These are phyloP conservation scores for Tylopilus felleus DNA, from an alignment of 768 basidiomycete species.

Conservation along the genomic window DNA sequence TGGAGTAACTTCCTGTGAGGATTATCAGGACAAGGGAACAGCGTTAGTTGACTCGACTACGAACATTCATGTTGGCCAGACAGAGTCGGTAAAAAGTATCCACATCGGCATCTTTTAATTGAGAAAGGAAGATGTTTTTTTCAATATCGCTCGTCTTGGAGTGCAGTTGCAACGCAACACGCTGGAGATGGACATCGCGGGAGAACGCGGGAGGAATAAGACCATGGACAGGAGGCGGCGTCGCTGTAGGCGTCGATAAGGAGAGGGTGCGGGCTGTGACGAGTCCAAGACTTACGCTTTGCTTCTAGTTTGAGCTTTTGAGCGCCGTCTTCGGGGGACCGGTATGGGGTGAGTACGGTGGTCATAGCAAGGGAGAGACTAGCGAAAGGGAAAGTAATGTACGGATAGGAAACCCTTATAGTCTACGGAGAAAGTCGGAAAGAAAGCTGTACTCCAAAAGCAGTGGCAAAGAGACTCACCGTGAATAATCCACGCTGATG, in stretches of 20 bases:
- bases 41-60: not conserved
- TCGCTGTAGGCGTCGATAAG: slow-evolving; percentile 30
- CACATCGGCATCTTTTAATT: slow-evolving; percentile 69
- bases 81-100: slow-evolving; percentile 78
- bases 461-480: not conserved
- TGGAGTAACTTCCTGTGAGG: slow-evolving; percentile 55
- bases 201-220: slow-evolving; percentile 59
- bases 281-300: slow-evolving; percentile 40
- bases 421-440: slow-evolving; percentile 13
- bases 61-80: slow-evolving; percentile 54
- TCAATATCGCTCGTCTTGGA: slow-evolving; percentile 74
- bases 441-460: not conserved
- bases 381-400: too few species aligned
- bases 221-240: slow-evolving; percentile 47
- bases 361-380: slow-evolving; percentile 39
- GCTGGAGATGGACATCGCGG: slow-evolving; percentile 47
- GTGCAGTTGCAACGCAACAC: slow-evolving; percentile 67
- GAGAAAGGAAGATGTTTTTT: slow-evolving; percentile 81
- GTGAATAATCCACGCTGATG: not conserved
- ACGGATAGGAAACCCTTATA: not conserved
- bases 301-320: slow-evolving; percentile 65
- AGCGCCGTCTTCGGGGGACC: slow-evolving; percentile 52
- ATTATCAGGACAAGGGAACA: not conserved
- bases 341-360: slow-evolving; percentile 67
- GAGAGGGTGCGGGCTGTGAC: not conserved